Conservation (phyloP, 805 yeast genomes). For the Suhomyces kilbournensis region DNA sequence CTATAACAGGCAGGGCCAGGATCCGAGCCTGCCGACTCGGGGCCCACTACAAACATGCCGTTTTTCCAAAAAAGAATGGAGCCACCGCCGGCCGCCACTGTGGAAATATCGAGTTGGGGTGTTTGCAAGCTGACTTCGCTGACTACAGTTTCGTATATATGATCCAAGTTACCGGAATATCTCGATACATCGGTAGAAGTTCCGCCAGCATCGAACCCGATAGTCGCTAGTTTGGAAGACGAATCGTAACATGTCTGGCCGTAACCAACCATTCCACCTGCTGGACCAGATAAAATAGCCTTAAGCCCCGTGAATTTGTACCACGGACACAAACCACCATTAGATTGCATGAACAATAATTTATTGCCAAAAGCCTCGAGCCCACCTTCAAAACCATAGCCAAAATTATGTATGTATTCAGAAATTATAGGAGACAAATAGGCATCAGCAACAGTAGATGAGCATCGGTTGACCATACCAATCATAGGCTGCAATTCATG, state of each 20-base stretch:
- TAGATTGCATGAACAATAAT: conserved; percentile 91
- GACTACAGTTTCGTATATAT: conserved; percentile 44
- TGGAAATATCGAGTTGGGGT: conserved; percentile 43
- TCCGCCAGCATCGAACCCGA: conserved; percentile 46
- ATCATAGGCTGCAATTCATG: conserved; percentile 44
- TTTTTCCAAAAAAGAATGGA: conserved; percentile 37
- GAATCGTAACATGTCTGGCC: conserved; percentile 72
- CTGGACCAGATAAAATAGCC: conserved; percentile 93
- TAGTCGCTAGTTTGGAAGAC: conserved; percentile 23
- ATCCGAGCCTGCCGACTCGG: conserved; percentile 40
- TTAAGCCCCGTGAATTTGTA: conserved; percentile 78
- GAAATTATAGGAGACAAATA: conserved; percentile 39
- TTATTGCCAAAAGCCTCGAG: conserved; percentile 44
- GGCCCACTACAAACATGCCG: conserved; percentile 40
- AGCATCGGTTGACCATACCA: conserved; percentile 39
- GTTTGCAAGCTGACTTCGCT: conserved; percentile 44
- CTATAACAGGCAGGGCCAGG: conserved; percentile 43
- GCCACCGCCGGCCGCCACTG: conserved; percentile 49
- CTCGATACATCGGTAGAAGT: conserved; percentile 47
- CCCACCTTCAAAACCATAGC: conserved; percentile 41
- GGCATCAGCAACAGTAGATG: conserved; percentile 45
- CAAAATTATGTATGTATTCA: conserved; percentile 34
- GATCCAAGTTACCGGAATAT: conserved; percentile 38
- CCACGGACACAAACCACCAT: conserved; percentile 91
- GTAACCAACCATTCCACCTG: conserved; percentile 96